phyloP scores from a whole-genome alignment of 129 eudicot genomes.

The Chrysanthemum lavandulifolium region DNA sequence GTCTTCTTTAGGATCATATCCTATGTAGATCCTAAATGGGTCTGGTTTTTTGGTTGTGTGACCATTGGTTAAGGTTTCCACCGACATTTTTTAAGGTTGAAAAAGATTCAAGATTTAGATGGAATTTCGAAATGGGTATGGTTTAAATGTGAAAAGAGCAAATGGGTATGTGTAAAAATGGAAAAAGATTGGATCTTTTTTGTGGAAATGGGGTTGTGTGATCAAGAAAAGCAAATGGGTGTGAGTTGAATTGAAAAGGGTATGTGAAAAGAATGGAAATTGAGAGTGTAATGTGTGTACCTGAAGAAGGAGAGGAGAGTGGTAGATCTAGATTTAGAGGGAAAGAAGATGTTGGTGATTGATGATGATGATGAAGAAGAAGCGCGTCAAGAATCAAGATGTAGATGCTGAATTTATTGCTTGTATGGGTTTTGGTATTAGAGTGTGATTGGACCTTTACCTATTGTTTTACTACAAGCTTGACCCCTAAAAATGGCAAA shows the following conservation, averaged over 20 bases:
- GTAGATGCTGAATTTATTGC: no score
- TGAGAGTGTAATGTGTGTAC: slow-evolving; percentile 6
- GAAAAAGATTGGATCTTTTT: no score
- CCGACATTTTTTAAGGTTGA: slow-evolving; percentile 26
- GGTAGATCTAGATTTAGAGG: neutral
- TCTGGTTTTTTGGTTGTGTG: neutral
- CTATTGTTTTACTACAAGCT: no score
- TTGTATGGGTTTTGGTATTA: no score
- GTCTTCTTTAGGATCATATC: slow-evolving; percentile 85
- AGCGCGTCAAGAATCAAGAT: no score
- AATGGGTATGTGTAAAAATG: neutral
- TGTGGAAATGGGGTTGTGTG: neutral
- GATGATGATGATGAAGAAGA: neutral
- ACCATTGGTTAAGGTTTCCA: slow-evolving; percentile 20
- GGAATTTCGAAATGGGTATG: neutral
- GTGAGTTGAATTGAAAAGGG: no score
- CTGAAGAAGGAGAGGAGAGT: neutral
- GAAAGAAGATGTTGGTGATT: neutral
- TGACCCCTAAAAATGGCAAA: no score
- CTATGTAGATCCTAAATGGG: slow-evolving; percentile 61
- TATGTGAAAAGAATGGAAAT: neutral
- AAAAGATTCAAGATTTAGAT: no score
- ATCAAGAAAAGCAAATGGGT: neutral
- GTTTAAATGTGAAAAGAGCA: slow-evolving; percentile 20
- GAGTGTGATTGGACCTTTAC: no score